Percentiles rank a stretch among this genome's conserved stretches.
These are phyloP conservation scores for Solanum chacoense DNA, from an alignment of 305 asterid species.

Conservation along the genomic window DNA sequence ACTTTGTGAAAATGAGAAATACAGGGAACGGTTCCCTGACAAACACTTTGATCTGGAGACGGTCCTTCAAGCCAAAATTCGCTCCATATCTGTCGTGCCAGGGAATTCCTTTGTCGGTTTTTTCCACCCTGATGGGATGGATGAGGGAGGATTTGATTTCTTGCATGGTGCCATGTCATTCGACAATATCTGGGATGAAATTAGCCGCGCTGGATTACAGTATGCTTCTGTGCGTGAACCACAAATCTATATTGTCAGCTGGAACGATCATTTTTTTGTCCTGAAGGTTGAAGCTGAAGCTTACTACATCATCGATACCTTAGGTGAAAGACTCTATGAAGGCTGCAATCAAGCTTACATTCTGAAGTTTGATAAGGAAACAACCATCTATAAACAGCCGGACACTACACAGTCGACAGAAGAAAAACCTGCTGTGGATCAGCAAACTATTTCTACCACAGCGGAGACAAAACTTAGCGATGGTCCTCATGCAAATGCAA, in stretches of 20 bases:
- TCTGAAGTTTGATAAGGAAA: conserved; percentile 59
- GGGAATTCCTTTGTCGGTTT: conserved; percentile 84
- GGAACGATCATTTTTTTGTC: conserved; percentile 95
- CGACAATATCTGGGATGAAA: conserved; percentile 92
- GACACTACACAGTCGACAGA: conserved; percentile 21
- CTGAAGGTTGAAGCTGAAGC: conserved; percentile 76
- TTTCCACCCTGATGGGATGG: conserved; percentile 67
- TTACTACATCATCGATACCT: conserved; percentile 77
- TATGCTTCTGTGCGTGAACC: conserved; percentile 19
- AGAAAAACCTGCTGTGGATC: conserved; percentile 28
- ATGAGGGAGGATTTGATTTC: conserved; percentile 65
- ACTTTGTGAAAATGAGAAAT: conserved; percentile 64
- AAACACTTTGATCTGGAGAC: conserved; percentile 96
- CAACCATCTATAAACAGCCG: conserved; percentile 44
- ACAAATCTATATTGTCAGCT: conserved; percentile 71
- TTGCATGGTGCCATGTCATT: conserved; percentile 94
- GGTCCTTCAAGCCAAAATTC: conserved; percentile 64
- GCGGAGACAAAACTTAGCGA: conserved; percentile 10
- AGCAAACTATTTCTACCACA: conserved; percentile 8
- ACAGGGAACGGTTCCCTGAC: conserved; percentile 62
- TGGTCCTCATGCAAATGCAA: conserved; percentile 12
- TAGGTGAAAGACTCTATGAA: conserved; percentile 88
- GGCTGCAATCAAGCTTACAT: conserved; percentile 93
- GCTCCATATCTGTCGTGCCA: conserved; percentile 52
- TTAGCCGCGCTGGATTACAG: conserved; percentile 30